Percentiles rank a stretch among this genome's conserved stretches.
phyloP scores from a whole-genome alignment of 768 basidiomycete genomes.

The Pholiota conissans region DNA sequence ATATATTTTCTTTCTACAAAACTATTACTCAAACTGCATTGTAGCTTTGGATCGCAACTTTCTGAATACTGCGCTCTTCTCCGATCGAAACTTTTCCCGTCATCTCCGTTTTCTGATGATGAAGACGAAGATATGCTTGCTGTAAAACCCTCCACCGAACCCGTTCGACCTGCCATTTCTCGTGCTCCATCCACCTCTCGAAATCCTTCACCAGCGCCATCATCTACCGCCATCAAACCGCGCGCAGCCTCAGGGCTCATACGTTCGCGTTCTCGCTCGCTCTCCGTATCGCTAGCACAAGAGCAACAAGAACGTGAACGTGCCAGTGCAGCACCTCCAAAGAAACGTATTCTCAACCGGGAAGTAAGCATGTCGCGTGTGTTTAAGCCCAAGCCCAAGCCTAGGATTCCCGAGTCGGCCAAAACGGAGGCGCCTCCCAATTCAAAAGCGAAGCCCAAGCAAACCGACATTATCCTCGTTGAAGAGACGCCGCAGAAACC shows the following conservation, averaged over 20 bases:
- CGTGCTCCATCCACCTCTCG: slow-evolving; percentile 28
- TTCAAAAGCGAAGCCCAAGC: slow-evolving; percentile 9
- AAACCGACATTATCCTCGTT: slow-evolving; percentile 16
- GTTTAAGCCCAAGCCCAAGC: slow-evolving; percentile 48
- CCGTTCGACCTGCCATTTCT: slow-evolving; percentile 11
- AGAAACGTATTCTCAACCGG: slow-evolving; percentile 59
- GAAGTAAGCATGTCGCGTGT: slow-evolving; percentile 78
- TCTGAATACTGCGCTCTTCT: slow-evolving; percentile 58
- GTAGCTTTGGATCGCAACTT: slow-evolving; percentile 55
- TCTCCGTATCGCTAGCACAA: slow-evolving; percentile 71
- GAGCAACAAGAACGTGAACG: slow-evolving; percentile 49
- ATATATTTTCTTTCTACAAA: background rate
- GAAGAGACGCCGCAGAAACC: slow-evolving; percentile 16
- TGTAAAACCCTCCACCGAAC: background rate
- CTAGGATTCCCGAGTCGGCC: slow-evolving; percentile 11
- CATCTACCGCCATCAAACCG: slow-evolving; percentile 10
- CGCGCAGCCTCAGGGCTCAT: slow-evolving; percentile 18
- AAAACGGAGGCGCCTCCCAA: slow-evolving; percentile 7
- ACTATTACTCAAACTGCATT: background rate
- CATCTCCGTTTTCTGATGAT: slow-evolving; percentile 58
- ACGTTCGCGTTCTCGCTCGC: slow-evolving; percentile 55
- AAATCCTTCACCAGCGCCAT: slow-evolving; percentile 30
- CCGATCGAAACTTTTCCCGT: slow-evolving; percentile 65
- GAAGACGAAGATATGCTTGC: slow-evolving; percentile 13
- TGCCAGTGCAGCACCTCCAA: slow-evolving; percentile 33